Percentiles rank a stretch among this genome's conserved stretches.
These are phyloP conservation scores for Barnettozyma salicaria DNA, from an alignment of 805 yeast genomes.

Conservation along the genomic window DNA sequence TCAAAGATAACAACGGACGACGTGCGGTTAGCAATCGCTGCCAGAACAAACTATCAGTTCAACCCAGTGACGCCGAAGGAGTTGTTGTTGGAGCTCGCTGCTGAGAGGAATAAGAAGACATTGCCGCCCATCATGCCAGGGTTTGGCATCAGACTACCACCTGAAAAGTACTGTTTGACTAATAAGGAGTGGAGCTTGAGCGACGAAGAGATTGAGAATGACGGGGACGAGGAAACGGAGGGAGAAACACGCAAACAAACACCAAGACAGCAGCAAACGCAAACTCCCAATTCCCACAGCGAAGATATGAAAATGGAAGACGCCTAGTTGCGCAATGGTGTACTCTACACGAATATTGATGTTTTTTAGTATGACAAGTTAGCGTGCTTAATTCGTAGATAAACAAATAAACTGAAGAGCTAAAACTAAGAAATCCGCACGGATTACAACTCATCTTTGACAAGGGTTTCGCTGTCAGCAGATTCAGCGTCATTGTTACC, in stretches of 20 bases:
- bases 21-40: slow-evolving; percentile 84
- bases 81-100: slow-evolving; percentile 80
- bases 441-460: slow-evolving; percentile 32
- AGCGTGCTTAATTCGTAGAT: no score
- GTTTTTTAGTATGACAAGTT: no score
- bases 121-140: slow-evolving; percentile 87
- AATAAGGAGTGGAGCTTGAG: slow-evolving; percentile 70
- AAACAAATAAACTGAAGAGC: no score
- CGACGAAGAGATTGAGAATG: slow-evolving; percentile 33
- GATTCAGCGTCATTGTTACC: slow-evolving; percentile 11
- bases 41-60: slow-evolving; percentile 92
- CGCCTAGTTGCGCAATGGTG: neutral
- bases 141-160: slow-evolving; percentile 92
- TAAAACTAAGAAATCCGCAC: no score
- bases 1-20: slow-evolving; percentile 78
- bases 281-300: no score
- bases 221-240: slow-evolving; percentile 2
- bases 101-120: slow-evolving; percentile 83
- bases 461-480: slow-evolving; percentile 18
- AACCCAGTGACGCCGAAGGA: slow-evolving; percentile 96
- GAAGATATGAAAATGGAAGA: slow-evolving; percentile 6
- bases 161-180: slow-evolving; percentile 93
- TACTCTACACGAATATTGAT: no score
- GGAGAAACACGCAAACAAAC: no score
- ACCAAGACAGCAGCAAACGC: no score